Conservation (phyloP, 1,284 basidiomycete species). For the Malassezia sympodialis region DNA sequence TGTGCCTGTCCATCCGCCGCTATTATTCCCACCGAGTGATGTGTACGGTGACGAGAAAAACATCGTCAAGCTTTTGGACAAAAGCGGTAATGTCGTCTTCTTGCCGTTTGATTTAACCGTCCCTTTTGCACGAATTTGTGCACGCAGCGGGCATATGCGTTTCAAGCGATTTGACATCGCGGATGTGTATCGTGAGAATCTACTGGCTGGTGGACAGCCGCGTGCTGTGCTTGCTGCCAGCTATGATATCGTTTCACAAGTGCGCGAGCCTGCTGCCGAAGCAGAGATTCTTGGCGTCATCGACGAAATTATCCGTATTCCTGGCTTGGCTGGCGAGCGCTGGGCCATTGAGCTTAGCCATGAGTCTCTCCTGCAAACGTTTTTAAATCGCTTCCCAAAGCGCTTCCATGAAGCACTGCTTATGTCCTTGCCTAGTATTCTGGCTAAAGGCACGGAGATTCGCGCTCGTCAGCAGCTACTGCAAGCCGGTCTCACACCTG, state of each 20-base stretch:
- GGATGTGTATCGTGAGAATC: constrained; percentile 46
- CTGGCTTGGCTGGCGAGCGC: constrained; percentile 32
- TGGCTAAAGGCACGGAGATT: constrained; percentile 23
- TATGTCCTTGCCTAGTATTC: constrained; percentile 22
- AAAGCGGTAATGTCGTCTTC: constrained; percentile 50
- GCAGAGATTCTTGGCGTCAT: constrained; percentile 41
- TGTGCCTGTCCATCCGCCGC: constrained; percentile 69
- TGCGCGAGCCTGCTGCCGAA: constrained; percentile 42
- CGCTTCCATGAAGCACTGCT: constrained; percentile 32
- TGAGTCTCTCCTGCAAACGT: constrained; percentile 27
- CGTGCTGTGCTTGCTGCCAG: constrained; percentile 43
- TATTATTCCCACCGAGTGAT: constrained; percentile 62
- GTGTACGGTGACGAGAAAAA: constrained; percentile 72
- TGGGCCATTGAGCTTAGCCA: constrained; percentile 46
- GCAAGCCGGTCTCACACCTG: constrained; percentile 29
- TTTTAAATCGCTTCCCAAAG: constrained; percentile 37
- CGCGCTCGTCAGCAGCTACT: constrained; percentile 28
- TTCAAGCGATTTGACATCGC: constrained; percentile 80
- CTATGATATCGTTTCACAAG: constrained; percentile 48
- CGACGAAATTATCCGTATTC: constrained; percentile 42
- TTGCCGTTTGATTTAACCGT: constrained; percentile 53
- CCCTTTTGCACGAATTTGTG: constrained; percentile 75
- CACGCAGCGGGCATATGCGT: constrained; percentile 61
- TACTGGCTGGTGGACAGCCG: constrained; percentile 48
- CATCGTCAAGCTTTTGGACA: constrained; percentile 68